A percentile compares a stretch with the other conserved stretches of the same genome.
These are phyloP conservation scores for Sporormia fimetaria DNA, from an alignment of 495 filamentous ascomycete genomes.

Conservation along the genomic window DNA sequence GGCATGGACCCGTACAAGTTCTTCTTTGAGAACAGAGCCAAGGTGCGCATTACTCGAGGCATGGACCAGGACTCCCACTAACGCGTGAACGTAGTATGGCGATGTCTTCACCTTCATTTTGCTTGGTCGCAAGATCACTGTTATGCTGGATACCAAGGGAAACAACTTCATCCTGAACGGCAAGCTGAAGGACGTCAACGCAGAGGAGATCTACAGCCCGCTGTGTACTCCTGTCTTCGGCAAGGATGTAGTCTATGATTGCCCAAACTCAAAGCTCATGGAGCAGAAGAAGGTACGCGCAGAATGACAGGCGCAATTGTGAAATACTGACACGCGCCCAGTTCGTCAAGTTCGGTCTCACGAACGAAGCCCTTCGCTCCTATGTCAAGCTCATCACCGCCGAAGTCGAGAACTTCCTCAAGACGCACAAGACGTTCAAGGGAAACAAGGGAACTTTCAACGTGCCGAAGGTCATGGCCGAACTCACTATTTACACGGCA, in stretches of 20 bases:
- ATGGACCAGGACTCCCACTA: neutral
- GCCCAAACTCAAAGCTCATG: conserved; percentile 55
- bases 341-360: conserved; percentile 58
- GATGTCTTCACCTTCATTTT: conserved; percentile 56
- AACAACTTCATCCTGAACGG: conserved; percentile 55
- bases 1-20: conserved; percentile 55
- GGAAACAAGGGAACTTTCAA: conserved; percentile 41
- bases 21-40: conserved; percentile 44
- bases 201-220: conserved; percentile 52
- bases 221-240: conserved; percentile 55
- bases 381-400: conserved; percentile 47
- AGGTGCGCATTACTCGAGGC: conserved; percentile 20
- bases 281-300: conserved; percentile 50
- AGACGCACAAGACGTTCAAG: conserved; percentile 39
- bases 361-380: conserved; percentile 48
- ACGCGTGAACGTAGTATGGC: conserved; percentile 39
- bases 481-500: conserved; percentile 56
- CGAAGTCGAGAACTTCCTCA: conserved; percentile 44
- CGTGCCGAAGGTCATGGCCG: conserved; percentile 44
- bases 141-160: conserved; percentile 50
- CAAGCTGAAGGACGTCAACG: conserved; percentile 50
- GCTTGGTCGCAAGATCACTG: conserved; percentile 52
- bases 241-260: conserved; percentile 53
- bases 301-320: neutral
- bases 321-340: conserved; percentile 21